Percentiles rank a stretch among this genome's conserved stretches.
Evolutionary conservation across 371 early-diverging fungal genomes (phyloP).

Genomic region (Mortierella sp.): DNA sequence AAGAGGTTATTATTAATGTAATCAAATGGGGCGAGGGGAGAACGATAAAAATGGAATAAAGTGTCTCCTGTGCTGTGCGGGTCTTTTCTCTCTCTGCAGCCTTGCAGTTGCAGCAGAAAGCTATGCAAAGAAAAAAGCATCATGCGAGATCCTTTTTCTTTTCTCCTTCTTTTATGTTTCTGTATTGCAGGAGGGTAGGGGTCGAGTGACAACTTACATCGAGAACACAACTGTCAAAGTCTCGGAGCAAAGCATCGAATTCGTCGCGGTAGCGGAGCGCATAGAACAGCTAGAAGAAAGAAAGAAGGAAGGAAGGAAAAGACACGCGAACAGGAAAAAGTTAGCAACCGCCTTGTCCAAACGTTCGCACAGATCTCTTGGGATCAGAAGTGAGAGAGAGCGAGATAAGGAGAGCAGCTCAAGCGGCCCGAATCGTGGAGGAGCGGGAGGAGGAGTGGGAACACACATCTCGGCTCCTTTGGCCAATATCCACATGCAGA

Average conservation of each 20-base stretch:
- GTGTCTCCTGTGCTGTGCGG: too few relatives aligned
- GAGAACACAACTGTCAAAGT: slow-evolving; percentile 49
- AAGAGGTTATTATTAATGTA: not conserved
- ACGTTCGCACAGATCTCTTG: too few relatives aligned
- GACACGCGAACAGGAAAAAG: not conserved
- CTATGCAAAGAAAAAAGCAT: not conserved
- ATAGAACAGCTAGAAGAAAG: slow-evolving; percentile 30
- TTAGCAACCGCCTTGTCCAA: too few relatives aligned
- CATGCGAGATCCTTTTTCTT: not conserved
- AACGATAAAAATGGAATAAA: too few relatives aligned
- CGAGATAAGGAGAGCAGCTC: too few relatives aligned
- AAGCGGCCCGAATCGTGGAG: too few relatives aligned
- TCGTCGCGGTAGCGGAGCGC: slow-evolving; percentile 49
- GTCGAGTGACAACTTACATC: slow-evolving; percentile 30
- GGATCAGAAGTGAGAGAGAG: too few relatives aligned
- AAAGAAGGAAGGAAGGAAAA: not conserved
- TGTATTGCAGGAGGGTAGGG: not conserved
- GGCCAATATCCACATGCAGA: not conserved
- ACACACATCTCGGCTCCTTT: too few relatives aligned
- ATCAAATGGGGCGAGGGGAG: not conserved
- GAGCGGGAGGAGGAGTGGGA: too few relatives aligned
- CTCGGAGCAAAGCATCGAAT: slow-evolving; percentile 46
- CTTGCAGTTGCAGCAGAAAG: too few relatives aligned
- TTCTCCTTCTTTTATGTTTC: not conserved
- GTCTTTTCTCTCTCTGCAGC: too few relatives aligned